Evolutionary conservation across 106 monocot genomes (phyloP).

Genomic region (Iris macrosiphon): DNA sequence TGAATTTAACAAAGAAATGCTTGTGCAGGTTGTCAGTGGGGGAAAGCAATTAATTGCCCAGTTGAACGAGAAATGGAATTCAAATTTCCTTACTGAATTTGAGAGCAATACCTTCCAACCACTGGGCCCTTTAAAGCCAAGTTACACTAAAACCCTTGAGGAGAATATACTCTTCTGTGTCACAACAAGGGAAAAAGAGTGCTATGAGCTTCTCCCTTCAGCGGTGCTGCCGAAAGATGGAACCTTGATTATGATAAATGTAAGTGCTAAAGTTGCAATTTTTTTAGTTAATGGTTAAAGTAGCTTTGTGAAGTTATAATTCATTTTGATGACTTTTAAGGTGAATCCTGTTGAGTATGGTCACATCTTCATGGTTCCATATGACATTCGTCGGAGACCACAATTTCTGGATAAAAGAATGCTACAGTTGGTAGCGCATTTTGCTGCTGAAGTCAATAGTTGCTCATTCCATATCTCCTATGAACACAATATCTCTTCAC

Average conservation of each 20-base stretch:
- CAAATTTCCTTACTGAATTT: constrained; percentile 19
- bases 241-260: constrained; percentile 52
- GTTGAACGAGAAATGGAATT: constrained; percentile 54
- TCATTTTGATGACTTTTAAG: constrained; percentile 20
- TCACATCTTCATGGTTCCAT: constrained; percentile 63
- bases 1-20: background rate
- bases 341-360: constrained; percentile 69
- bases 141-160: constrained; percentile 9
- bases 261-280: constrained; percentile 17
- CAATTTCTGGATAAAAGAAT: constrained; percentile 25
- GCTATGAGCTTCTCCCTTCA: constrained; percentile 35
- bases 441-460: constrained; percentile 47
- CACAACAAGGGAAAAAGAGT: constrained; percentile 32
- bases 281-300: background rate
- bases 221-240: constrained; percentile 37
- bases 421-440: constrained; percentile 22
- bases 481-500: constrained; percentile 25
- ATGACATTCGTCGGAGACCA: constrained; percentile 8
- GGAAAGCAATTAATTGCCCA: constrained; percentile 42
- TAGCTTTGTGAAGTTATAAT: background rate
- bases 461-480: constrained; percentile 43
- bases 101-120: constrained; percentile 21
- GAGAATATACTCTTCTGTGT: constrained; percentile 62
- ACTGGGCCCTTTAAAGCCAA: constrained; percentile 14
- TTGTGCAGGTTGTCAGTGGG: constrained; percentile 38